Percentiles rank a stretch among this genome's conserved stretches.
These are phyloP conservation scores for Microthyrium microscopicum DNA, from an alignment of 2,329 filamentous ascomycete species.

Conservation along the genomic window DNA sequence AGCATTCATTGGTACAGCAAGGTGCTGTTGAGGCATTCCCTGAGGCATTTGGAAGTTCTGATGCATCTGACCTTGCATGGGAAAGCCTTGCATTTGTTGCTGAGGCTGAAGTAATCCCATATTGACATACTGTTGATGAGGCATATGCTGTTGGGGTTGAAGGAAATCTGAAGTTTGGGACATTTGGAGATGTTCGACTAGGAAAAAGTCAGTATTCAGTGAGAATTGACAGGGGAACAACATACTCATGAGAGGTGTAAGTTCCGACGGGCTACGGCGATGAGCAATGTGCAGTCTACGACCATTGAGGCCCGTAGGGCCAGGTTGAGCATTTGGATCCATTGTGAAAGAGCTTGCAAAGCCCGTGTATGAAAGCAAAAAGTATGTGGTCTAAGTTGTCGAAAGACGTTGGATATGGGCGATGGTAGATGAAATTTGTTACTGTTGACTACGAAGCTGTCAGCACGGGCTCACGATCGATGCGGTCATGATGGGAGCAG, in stretches of 20 bases:
- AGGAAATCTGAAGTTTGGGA: conserved; percentile 96
- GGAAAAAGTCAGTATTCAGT: conserved; percentile 15
- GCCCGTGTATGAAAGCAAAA: too few species aligned
- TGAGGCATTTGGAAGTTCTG: conserved; percentile 75
- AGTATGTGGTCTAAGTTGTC: too few species aligned
- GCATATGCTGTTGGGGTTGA: conserved; percentile 95
- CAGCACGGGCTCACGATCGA: too few species aligned
- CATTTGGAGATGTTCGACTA: conserved; percentile 94
- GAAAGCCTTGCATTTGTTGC: conserved; percentile 55
- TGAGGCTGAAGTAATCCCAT: conserved; percentile 87
- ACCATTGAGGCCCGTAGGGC: conserved; percentile 52
- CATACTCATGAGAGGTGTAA: conserved; percentile 96
- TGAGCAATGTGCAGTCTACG: conserved; percentile 94
- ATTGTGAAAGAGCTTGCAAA: too few species aligned
- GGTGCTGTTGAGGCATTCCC: conserved; percentile 46
- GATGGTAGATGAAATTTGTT: too few species aligned
- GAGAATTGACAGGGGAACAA: conserved; percentile 18
- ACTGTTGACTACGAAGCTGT: too few species aligned
- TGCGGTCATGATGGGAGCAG: too few species aligned
- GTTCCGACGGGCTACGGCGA: conserved; percentile 88
- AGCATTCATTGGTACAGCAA: conserved; percentile 56
- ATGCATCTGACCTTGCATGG: conserved; percentile 63
- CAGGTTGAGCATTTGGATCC: conserved; percentile 30
- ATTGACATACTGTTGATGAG: conserved; percentile 93
- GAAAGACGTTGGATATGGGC: too few species aligned